phyloP scores from a whole-genome alignment of 805 yeast genomes.

The Yarrowia yakushimensis region DNA sequence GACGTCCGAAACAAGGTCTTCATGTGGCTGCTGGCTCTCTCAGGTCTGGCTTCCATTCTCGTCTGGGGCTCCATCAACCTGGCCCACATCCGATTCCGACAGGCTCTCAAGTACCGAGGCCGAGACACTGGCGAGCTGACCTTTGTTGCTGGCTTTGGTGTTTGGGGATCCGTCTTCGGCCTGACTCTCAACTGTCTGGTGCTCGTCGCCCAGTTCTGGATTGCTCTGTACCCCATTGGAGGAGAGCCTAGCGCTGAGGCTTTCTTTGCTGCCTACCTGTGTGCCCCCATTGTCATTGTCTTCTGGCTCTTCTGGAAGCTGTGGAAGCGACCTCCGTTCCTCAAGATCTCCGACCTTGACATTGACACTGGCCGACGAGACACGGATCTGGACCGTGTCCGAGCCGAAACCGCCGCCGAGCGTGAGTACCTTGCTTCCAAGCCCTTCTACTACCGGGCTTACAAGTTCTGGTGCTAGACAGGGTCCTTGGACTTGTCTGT shows the following conservation, averaged over 20 bases:
- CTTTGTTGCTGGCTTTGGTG: slow-evolving; percentile 59
- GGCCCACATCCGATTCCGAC: slow-evolving; percentile 60
- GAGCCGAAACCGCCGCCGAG: slow-evolving; percentile 53
- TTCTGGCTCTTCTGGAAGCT: slow-evolving; percentile 58
- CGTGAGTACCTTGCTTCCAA: slow-evolving; percentile 42
- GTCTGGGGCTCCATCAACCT: slow-evolving; percentile 62
- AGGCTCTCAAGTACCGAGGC: slow-evolving; percentile 58
- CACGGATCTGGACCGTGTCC: slow-evolving; percentile 50
- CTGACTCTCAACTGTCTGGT: slow-evolving; percentile 52
- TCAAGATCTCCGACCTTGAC: slow-evolving; percentile 52
- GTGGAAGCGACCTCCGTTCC: slow-evolving; percentile 45
- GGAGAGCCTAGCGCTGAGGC: slow-evolving; percentile 39
- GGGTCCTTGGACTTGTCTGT: background rate
- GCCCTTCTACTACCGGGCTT: slow-evolving; percentile 48
- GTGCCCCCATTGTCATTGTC: slow-evolving; percentile 57
- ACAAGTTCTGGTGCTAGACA: slow-evolving; percentile 47
- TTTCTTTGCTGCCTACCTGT: slow-evolving; percentile 66
- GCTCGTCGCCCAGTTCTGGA: slow-evolving; percentile 69
- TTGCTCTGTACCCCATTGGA: slow-evolving; percentile 65
- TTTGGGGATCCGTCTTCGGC: slow-evolving; percentile 60
- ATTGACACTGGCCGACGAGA: slow-evolving; percentile 60
- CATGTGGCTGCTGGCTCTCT: slow-evolving; percentile 60
- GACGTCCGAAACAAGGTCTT: slow-evolving; percentile 49
- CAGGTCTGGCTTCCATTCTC: slow-evolving; percentile 60
- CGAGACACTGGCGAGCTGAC: slow-evolving; percentile 59